Evolutionary conservation across 1,284 basidiomycete species (phyloP).

Genomic region (Sphaerobolus stellatus): DNA sequence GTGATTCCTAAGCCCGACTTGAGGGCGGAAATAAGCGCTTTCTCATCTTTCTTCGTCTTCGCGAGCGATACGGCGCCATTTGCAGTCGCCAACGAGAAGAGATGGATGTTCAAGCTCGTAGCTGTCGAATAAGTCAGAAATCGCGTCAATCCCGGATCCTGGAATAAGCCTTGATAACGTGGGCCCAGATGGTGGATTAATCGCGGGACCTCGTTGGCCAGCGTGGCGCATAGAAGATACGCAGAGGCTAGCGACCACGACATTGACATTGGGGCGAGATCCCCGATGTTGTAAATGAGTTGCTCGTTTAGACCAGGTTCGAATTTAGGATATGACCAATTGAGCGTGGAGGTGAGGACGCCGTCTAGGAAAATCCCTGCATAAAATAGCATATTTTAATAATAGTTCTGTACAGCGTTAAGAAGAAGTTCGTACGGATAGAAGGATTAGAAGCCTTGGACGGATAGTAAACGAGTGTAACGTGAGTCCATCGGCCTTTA

Average conservation of each 20-base stretch:
- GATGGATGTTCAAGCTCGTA: conserved; percentile 71
- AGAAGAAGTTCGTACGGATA: conserved; percentile 49
- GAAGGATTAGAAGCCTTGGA: conserved; percentile 53
- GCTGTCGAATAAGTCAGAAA: conserved; percentile 79
- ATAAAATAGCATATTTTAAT: conserved; percentile 4
- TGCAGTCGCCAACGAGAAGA: conserved; percentile 35
- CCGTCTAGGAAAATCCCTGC: conserved; percentile 74
- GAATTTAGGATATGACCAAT: conserved; percentile 54
- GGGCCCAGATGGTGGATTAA: conserved; percentile 76
- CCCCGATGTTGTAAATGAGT: background rate
- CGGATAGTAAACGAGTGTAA: conserved; percentile 63
- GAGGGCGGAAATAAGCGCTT: conserved; percentile 50
- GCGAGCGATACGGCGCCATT: conserved; percentile 16
- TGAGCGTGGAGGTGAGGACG: conserved; percentile 55
- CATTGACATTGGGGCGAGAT: conserved; percentile 4
- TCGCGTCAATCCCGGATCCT: conserved; percentile 56
- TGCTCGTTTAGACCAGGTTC: conserved; percentile 4
- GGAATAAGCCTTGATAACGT: conserved; percentile 70
- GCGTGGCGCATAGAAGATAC: conserved; percentile 56
- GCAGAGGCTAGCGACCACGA: conserved; percentile 68
- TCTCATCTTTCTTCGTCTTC: conserved; percentile 28
- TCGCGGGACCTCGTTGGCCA: conserved; percentile 66
- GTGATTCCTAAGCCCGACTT: conserved; percentile 50
- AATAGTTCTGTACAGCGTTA: background rate
- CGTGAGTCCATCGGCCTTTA: conserved; percentile 65